phyloP scores from a whole-genome alignment of 148 eudicot genomes.

The Camellia sinensis region DNA sequence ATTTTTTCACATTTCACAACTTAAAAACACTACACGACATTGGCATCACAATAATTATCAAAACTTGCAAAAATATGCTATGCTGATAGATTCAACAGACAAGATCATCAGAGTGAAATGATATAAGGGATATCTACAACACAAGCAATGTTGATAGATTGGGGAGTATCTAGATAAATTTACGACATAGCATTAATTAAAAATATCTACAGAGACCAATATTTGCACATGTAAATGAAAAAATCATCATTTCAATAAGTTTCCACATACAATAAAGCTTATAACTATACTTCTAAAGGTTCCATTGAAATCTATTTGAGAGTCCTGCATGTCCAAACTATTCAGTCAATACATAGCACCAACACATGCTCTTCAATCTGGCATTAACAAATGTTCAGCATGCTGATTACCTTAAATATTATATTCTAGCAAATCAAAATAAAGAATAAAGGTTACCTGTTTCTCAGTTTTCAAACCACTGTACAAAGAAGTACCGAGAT shows the following conservation, averaged over 20 bases:
- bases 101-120: neutral
- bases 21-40: neutral
- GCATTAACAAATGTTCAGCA: neutral
- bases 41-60: neutral
- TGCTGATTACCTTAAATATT: neutral
- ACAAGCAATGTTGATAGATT: neutral
- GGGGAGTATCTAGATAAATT: neutral
- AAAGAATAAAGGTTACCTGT: slow-evolving; percentile 43
- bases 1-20: too few species aligned
- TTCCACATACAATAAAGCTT: neutral
- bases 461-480: slow-evolving; percentile 46
- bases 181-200: neutral
- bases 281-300: neutral
- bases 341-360: slow-evolving; percentile 9
- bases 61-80: neutral
- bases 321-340: neutral
- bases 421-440: neutral
- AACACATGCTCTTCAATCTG: neutral
- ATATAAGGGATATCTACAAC: neutral
- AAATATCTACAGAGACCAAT: neutral
- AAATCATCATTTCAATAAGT: neutral
- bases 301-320: neutral
- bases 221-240: neutral
- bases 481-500: slow-evolving; percentile 42
- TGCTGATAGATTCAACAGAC: neutral